phyloP scores from a whole-genome alignment of 169 alveolate species.

The Cyclospora cayetanensis region DNA sequence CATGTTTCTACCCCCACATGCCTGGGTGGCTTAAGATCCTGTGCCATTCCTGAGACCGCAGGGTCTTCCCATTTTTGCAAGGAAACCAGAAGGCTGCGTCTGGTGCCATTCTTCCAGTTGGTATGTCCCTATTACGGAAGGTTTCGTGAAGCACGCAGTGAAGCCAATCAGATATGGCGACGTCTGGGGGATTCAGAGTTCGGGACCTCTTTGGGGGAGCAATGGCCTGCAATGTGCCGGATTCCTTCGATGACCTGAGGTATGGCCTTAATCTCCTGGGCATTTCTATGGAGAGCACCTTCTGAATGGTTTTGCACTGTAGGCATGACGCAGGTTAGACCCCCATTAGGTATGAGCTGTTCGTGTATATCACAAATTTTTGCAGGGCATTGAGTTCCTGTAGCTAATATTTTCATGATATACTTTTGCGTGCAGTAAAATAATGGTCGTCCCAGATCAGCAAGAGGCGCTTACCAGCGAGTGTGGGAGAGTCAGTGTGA shows the following conservation, averaged over 20 bases:
- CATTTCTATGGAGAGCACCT: background rate
- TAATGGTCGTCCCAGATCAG: slow-evolving; percentile 52
- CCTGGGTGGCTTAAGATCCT: too few relatives aligned
- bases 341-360: background rate
- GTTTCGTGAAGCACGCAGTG: background rate
- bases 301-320: background rate
- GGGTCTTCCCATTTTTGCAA: too few relatives aligned
- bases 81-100: too few relatives aligned
- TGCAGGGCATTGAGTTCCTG: background rate
- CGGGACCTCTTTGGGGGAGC: slow-evolving; percentile 66
- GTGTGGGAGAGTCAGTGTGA: slow-evolving; percentile 38
- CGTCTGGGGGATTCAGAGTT: background rate
- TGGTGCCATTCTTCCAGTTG: background rate
- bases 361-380: background rate
- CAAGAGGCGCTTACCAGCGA: slow-evolving; percentile 49
- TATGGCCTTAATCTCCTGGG: background rate
- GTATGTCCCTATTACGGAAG: background rate
- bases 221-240: slow-evolving; percentile 23
- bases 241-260: slow-evolving; percentile 45
- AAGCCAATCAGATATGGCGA: background rate
- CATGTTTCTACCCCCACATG: too few relatives aligned
- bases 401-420: background rate
- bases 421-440: background rate
- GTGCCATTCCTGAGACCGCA: too few relatives aligned
- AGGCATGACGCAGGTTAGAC: background rate